Base-by-base conservation (phyloP, 805 yeast genomes). In the Hanseniaspora valbyensis region DNA sequence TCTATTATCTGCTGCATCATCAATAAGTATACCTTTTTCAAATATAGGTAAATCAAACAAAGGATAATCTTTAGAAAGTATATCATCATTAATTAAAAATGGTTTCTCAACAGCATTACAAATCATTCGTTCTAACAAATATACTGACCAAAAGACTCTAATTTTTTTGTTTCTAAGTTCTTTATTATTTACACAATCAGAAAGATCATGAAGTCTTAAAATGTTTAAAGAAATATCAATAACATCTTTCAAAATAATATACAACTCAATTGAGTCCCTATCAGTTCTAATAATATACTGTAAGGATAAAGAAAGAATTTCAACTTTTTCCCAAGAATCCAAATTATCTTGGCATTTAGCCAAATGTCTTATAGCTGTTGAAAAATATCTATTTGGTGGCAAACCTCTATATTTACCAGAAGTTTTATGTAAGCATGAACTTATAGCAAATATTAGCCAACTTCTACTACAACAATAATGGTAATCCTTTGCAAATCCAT, bases 101-200 rank as follows among this genome's bases (percentile, higher is more conserved):
- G 77, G 76, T 58, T 75, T 75, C 4, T 82, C 80, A 12, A 80
- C 78, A 8, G 82, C 76, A 34, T 78, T 73, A 34, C 80, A 73
- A 44, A 78, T 75, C 65, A 78, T 71, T 58, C 82, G 71, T 57
- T 80, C 85, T 41, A 77, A 58, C n/a, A 77, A 58, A 59, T 78
- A 80, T 7, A 74, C 73, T 59, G 81, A 75, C 84, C 84, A 80
- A 65, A 80, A 80, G 16, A 76, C 63, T 54, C 83, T 68, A 62
- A 77, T 61, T 57, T 69, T 71, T 48, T 68, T 67, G 54, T 72
- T 70, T 50, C 61, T 59, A 10, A 55, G 58, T 30, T 48, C 54
- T 22, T 4, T 58, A 49, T 54, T 52, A 7, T 57, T 55, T 44
- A 58, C 62, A 58, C 63, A 58, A 32, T 53, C 50, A 3, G 44